A percentile compares a stretch with the other conserved stretches of the same genome.
Evolutionary conservation across 176 grass and related monocot genomes (phyloP).

Genomic region (Eleusine coracana): DNA sequence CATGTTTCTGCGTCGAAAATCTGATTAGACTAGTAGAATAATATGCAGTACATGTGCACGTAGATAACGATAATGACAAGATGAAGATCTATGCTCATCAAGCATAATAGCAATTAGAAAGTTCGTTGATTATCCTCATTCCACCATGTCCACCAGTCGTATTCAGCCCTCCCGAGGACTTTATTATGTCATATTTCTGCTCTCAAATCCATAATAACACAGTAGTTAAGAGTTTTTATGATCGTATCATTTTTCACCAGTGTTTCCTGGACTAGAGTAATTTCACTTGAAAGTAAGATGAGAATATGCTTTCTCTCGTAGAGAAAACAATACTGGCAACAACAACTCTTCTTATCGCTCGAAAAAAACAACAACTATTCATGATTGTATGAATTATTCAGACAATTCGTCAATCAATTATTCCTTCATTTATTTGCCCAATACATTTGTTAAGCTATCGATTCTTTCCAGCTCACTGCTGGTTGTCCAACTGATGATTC

Average conservation of each 20-base stretch:
- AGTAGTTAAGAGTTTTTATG: not conserved
- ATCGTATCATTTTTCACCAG: not conserved
- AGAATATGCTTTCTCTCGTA: not conserved
- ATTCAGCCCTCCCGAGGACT: not conserved
- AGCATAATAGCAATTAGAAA: not conserved
- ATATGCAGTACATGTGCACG: not conserved
- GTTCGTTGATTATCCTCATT: not conserved
- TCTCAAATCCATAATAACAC: not conserved
- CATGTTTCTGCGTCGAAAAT: not conserved
- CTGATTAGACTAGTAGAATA: not conserved
- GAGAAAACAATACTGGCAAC: not conserved
- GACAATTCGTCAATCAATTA: not conserved
- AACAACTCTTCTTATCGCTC: not conserved
- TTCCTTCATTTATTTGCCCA: conserved; percentile 25
- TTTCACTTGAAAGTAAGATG: not conserved
- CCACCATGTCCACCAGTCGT: not conserved
- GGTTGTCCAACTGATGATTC: conserved; percentile 28
- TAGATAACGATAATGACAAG: not conserved
- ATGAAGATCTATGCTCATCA: conserved; percentile 1
- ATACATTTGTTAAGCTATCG: conserved; percentile 12
- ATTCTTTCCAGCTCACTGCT: conserved; percentile 35
- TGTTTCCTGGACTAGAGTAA: not conserved
- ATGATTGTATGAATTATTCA: not conserved
- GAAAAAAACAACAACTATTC: no score
- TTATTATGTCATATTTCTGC: no score